A percentile compares a stretch with the other conserved stretches of the same genome.
Evolutionary conservation across 306 rosid genomes (phyloP).

Genomic region (Comarum palustre): DNA sequence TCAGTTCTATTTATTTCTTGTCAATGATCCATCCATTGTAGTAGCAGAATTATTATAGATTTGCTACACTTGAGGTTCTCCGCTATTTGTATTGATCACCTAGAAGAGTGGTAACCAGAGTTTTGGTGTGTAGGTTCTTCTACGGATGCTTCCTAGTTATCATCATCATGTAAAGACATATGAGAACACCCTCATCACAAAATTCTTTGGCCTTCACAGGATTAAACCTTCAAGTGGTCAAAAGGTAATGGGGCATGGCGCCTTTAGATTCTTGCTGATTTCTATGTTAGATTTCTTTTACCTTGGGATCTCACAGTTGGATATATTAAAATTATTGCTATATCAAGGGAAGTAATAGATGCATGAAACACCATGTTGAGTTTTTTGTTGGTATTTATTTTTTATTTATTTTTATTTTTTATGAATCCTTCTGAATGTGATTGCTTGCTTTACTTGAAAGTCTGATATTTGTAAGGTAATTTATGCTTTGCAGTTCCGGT

Average conservation of each 20-base stretch:
- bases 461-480: constrained; percentile 25
- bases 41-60: not conserved
- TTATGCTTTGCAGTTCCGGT: constrained; percentile 75
- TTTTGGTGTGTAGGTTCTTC: constrained; percentile 68
- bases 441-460: constrained; percentile 16
- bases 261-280: constrained; percentile 5
- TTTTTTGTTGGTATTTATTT: not conserved
- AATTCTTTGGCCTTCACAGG: constrained; percentile 97
- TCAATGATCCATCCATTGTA: not conserved
- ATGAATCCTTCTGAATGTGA: constrained; percentile 11
- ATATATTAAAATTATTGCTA: constrained; percentile 9
- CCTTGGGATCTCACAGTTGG: constrained; percentile 13
- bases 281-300: not conserved
- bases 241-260: constrained; percentile 52
- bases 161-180: constrained; percentile 84
- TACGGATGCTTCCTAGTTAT: constrained; percentile 94
- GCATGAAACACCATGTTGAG: constrained; percentile 12
- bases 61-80: constrained; percentile 10
- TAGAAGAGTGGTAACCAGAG: constrained; percentile 31
- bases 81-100: constrained; percentile 7
- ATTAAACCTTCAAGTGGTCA: constrained; percentile 94
- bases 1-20: not conserved
- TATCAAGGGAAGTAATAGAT: constrained; percentile 11
- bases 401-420: not conserved
- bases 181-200: constrained; percentile 91